Conservation (phyloP, 768 basidiomycete genomes). For the Clavulina sp. region DNA sequence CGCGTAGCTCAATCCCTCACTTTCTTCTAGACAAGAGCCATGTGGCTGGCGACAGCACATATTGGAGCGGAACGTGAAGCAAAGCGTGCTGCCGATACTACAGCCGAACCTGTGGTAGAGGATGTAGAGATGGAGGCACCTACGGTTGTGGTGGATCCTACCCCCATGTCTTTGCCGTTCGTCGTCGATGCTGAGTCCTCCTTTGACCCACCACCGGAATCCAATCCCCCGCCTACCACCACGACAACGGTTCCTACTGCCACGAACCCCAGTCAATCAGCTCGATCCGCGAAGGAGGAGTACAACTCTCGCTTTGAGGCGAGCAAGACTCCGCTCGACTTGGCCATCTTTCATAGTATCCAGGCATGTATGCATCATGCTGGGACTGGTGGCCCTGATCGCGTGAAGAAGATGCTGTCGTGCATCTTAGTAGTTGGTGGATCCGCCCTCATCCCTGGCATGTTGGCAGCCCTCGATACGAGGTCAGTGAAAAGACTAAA, state of each 20-base stretch:
- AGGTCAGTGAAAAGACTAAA: conserved; percentile 42
- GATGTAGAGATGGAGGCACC: background rate
- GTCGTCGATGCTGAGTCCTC: no score
- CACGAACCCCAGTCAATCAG: no score
- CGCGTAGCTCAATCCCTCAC: background rate
- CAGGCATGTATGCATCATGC: conserved; percentile 45
- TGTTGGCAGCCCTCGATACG: conserved; percentile 75
- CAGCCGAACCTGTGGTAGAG: background rate
- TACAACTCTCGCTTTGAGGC: conserved; percentile 42
- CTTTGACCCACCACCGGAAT: no score
- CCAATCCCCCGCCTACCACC: no score
- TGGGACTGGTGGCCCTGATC: conserved; percentile 64
- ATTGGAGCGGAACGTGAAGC: conserved; percentile 27
- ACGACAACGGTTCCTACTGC: no score
- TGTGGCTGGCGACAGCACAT: conserved; percentile 82
- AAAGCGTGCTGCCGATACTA: conserved; percentile 2
- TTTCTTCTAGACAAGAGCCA: conserved; percentile 55
- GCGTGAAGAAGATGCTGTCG: conserved; percentile 74
- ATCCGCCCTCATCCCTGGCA: conserved; percentile 58
- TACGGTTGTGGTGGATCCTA: background rate
- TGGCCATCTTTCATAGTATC: conserved; percentile 83
- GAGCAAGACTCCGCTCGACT: conserved; percentile 77
- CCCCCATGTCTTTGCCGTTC: no score
- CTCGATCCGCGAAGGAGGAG: background rate
- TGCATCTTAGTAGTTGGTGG: conserved; percentile 82